Base-by-base conservation (phyloP, 257 asterid genomes). In the Scutellaria barbata region DNA sequence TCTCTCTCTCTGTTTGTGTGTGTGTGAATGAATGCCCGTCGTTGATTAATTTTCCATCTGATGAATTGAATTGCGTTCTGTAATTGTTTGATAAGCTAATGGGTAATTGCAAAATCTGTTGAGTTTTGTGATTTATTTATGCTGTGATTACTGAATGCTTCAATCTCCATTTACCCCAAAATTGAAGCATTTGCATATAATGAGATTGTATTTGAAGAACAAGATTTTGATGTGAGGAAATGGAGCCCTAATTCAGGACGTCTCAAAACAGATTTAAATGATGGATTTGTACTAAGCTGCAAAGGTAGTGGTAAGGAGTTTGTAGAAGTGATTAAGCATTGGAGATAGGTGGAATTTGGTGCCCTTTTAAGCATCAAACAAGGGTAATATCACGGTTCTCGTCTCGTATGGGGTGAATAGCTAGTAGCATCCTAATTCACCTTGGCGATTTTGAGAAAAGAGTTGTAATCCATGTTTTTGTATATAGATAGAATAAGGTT, bases 81-180 rank as follows among this genome's bases (percentile, higher is more conserved):
- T 71, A 47, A 47, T 71, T 65, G 46, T 66, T 63, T 39, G 51
- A 16, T 71, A 8, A 43, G 54, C 22, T 54, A 46, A 14, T 57
- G 1, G 42, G n/a, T 6, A 16, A 9, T 42, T 47, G 52, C 13
- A 17, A 8, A 5, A 14, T 57, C 37, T 20, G 7, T 59, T 16
- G 10, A 20, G n/a, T 17, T 35, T 64, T n/a, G 13, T 9, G 11
- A 39, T 47, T 5, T 12, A 54, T 13, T 58, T 7, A 14, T 59
- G 65, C 59, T 13, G 67, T 45, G 25, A 22, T 22, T 43, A 8
- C 35, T 41, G 35, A 20, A 6, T 50, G 8, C 14, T 30, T 22
- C 25, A 22, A 22, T 22, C 25, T 22, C 46, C 7, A 3, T 10
- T 25, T 18, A 47, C 30, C 59, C 30, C 59, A 37, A 13, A 48